These are phyloP conservation scores for Quercus lobata DNA, from an alignment of 331 rosid species.

Conservation along the genomic window DNA sequence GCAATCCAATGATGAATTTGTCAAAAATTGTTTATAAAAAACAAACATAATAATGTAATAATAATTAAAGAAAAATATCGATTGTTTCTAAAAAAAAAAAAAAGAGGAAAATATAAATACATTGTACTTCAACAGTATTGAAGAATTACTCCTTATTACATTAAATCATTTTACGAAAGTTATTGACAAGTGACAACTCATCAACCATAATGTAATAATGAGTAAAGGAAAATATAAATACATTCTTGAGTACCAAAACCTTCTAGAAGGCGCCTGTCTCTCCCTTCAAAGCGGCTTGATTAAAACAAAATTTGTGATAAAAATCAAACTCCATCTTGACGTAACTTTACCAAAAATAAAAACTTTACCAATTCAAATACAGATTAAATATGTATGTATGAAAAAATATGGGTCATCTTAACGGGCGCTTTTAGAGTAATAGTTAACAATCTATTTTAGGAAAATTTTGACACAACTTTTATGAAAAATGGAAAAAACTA, in stretches of 20 bases:
- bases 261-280: background rate
- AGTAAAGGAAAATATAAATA: background rate
- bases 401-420: no score
- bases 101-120: no score
- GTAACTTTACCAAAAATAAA: background rate
- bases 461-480: fast-evolving
- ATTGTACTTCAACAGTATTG: no score
- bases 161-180: no score
- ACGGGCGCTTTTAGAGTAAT: fast-evolving
- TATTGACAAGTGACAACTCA: background rate
- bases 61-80: no score
- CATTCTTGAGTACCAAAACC: background rate
- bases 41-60: no score
- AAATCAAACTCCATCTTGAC: background rate
- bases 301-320: background rate
- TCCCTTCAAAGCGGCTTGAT: background rate
- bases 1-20: no score
- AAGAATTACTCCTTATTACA: no score
- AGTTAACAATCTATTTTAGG: fast-evolving
- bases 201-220: background rate
- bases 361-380: no score
- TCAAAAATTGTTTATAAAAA: no score
- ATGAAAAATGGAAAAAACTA: fast-evolving
- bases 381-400: no score
- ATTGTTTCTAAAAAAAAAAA: no score